Evolutionary conservation across 2,329 filamentous ascomycete genomes (phyloP).

Genomic region (Sporothrix sp.): DNA sequence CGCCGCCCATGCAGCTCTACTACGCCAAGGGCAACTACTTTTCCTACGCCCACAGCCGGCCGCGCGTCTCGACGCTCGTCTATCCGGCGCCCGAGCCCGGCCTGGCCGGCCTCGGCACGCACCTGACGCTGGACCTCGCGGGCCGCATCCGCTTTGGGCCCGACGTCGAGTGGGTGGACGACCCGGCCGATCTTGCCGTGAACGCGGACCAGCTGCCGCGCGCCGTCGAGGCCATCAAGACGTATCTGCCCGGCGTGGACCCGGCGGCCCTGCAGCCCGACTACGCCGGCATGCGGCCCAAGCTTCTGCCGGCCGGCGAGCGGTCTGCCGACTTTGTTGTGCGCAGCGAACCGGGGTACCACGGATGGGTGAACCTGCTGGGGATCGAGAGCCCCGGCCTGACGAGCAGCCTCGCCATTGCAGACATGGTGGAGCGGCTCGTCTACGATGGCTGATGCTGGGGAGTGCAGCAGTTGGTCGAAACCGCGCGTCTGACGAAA

Average conservation of each 20-base stretch:
- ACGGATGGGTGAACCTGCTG: slow-evolving; percentile 79
- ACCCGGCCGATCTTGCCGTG: slow-evolving; percentile 58
- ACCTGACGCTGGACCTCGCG: slow-evolving; percentile 80
- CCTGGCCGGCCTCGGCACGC: slow-evolving; percentile 77
- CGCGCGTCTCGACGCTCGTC: slow-evolving; percentile 60
- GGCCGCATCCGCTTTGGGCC: slow-evolving; percentile 86
- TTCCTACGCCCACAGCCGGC: slow-evolving; percentile 59
- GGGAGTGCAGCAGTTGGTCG: too few relatives aligned
- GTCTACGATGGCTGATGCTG: slow-evolving; percentile 30
- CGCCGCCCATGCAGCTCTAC: slow-evolving; percentile 43
- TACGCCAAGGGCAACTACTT: slow-evolving; percentile 97
- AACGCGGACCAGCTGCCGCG: slow-evolving; percentile 49
- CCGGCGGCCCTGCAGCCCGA: slow-evolving; percentile 58
- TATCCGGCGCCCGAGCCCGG: slow-evolving; percentile 83
- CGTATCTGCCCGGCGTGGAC: slow-evolving; percentile 70
- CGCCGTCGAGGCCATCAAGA: slow-evolving; percentile 64
- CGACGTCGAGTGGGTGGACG: slow-evolving; percentile 85
- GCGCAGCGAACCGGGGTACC: slow-evolving; percentile 61
- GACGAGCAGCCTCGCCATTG: slow-evolving; percentile 80
- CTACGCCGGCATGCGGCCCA: slow-evolving; percentile 88
- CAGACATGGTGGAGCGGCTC: slow-evolving; percentile 55
- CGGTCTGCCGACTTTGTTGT: slow-evolving; percentile 83
- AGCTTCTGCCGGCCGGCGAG: slow-evolving; percentile 51
- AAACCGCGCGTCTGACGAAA: too few relatives aligned
- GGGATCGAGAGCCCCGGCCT: slow-evolving; percentile 91